A percentile compares a stretch with the other conserved stretches of the same genome.
These are phyloP conservation scores for Halophytophthora polymorphica DNA, from an alignment of 352 stramenopile species.

Conservation along the genomic window DNA sequence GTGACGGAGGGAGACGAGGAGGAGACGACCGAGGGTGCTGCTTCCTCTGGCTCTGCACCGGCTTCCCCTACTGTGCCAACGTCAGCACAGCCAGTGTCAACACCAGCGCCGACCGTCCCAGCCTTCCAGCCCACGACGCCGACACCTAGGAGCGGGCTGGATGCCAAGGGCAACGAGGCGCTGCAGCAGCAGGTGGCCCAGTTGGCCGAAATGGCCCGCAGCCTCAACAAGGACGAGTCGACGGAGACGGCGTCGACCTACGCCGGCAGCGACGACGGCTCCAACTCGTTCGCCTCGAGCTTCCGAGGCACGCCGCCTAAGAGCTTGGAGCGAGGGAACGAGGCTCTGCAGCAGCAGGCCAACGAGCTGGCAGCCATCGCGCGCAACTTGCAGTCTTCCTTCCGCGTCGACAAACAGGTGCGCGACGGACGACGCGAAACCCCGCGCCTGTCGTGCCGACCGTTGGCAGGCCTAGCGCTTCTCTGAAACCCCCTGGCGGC, in stretches of 20 bases:
- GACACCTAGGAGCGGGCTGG: conserved; percentile 9
- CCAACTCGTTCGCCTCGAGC: conserved; percentile 23
- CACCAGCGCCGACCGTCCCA: not conserved
- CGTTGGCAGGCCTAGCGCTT: not conserved
- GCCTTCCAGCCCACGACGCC: not conserved
- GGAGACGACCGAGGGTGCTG: not conserved
- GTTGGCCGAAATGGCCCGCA: conserved; percentile 36
- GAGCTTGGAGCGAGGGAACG: conserved; percentile 20
- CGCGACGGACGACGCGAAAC: conserved; percentile 10
- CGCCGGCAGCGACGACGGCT: conserved; percentile 31
- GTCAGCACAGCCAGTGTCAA: not conserved
- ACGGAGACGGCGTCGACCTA: conserved; percentile 28
- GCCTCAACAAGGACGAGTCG: conserved; percentile 31
- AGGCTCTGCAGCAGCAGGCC: conserved; percentile 54
- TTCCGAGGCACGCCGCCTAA: conserved; percentile 11
- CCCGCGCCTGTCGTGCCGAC: not conserved
- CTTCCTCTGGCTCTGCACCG: not conserved
- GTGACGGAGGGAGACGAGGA: too few species aligned
- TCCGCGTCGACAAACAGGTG: conserved; percentile 22
- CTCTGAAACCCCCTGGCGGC: not conserved
- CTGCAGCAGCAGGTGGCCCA: conserved; percentile 38
- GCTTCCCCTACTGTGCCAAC: not conserved
- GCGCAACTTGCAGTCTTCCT: conserved; percentile 57
- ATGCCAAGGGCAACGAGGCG: conserved; percentile 27
- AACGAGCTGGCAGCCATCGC: conserved; percentile 66